A percentile compares a stretch with the other conserved stretches of the same genome.
phyloP scores from a whole-genome alignment of 306 rosid genomes.

The Carpinus fangiana region DNA sequence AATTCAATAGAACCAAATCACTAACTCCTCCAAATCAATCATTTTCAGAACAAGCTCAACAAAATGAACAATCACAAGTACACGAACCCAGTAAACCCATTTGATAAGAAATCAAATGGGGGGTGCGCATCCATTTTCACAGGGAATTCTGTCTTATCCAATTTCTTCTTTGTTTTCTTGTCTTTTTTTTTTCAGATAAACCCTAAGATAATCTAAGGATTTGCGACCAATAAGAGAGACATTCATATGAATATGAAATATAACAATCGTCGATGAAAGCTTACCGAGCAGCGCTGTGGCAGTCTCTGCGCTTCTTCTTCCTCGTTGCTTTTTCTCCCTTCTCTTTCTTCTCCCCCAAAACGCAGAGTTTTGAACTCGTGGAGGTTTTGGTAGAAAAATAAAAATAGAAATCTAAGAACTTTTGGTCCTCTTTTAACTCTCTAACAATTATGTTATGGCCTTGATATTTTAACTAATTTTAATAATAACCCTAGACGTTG shows the following conservation, averaged over 20 bases:
- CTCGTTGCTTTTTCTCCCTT: background rate
- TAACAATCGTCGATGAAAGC: background rate
- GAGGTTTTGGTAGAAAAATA: background rate
- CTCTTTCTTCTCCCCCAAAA: background rate
- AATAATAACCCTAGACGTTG: no score
- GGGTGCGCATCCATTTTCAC: background rate
- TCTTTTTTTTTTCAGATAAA: background rate
- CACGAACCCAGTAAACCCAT: background rate
- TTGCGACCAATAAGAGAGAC: background rate
- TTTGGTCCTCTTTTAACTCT: no score
- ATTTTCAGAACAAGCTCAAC: background rate
- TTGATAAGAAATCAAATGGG: background rate
- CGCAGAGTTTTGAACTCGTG: background rate
- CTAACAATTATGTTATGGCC: background rate
- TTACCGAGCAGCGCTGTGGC: background rate
- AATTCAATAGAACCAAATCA: background rate
- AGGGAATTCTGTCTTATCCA: background rate
- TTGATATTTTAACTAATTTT: background rate
- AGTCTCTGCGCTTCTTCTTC: background rate
- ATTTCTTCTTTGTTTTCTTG: background rate
- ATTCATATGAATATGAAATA: background rate
- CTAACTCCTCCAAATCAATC: background rate
- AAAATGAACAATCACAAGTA: background rate
- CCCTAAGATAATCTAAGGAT: background rate
- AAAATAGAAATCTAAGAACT: background rate